phyloP scores from a whole-genome alignment of 176 grass and related monocot species.

The Bothriochloa decipiens region DNA sequence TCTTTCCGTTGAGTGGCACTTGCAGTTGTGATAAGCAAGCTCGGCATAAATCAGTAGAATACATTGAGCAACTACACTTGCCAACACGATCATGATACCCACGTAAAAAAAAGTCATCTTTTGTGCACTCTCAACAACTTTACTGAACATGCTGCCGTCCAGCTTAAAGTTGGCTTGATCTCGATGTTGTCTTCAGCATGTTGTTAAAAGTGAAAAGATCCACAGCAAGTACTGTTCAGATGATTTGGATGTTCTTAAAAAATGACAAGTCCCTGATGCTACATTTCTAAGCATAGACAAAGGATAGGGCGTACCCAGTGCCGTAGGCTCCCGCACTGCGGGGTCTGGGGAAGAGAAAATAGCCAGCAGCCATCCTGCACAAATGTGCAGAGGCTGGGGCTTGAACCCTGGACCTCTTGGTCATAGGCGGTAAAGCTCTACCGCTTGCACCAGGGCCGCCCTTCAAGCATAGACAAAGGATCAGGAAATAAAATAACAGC shows the following conservation, averaged over 20 bases:
- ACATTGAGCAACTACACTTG: conserved; percentile 20
- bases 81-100: conserved; percentile 49
- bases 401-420: too few species aligned
- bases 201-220: conserved; percentile 11
- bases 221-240: not conserved
- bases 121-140: conserved; percentile 18
- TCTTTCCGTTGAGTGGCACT: not conserved
- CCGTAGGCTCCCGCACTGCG: too few species aligned
- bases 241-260: conserved; percentile 23
- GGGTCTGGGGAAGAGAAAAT: too few species aligned
- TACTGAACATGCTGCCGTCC: conserved; percentile 28
- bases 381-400: too few species aligned
- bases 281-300: not conserved
- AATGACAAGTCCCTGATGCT: not conserved
- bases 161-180: conserved; percentile 12
- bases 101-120: not conserved
- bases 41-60: conserved; percentile 20
- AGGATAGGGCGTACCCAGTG: too few species aligned
- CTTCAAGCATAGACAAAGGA: not conserved
- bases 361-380: too few species aligned
- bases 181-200: conserved; percentile 10
- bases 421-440: too few species aligned
- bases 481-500: not conserved
- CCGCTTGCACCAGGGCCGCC: too few species aligned
- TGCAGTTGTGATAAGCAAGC: conserved; percentile 25